These are phyloP conservation scores for Ceratobasidium papillatum DNA, from an alignment of 1,284 basidiomycete species.

Conservation along the genomic window DNA sequence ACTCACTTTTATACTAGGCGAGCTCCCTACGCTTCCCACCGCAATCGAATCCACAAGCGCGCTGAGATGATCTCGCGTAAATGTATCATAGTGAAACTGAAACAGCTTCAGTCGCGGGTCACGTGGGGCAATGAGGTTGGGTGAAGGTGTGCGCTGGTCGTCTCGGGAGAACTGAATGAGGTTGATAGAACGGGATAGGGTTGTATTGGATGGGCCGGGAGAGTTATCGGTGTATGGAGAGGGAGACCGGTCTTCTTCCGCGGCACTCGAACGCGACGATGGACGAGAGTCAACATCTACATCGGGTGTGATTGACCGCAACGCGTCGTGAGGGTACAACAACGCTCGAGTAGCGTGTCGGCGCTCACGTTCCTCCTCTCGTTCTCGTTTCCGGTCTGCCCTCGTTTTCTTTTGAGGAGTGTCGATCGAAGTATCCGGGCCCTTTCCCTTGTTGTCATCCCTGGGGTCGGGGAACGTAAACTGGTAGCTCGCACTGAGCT, in stretches of 20 bases:
- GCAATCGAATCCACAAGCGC: slow-evolving; percentile 91
- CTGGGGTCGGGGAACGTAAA: slow-evolving; percentile 73
- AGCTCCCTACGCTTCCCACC: slow-evolving; percentile 50
- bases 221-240: slow-evolving; percentile 8
- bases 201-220: background rate
- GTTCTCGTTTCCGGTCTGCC: slow-evolving; percentile 29
- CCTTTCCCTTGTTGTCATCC: background rate
- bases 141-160: slow-evolving; percentile 22
- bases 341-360: slow-evolving; percentile 21
- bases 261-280: slow-evolving; percentile 5
- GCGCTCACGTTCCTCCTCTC: slow-evolving; percentile 26
- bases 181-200: background rate
- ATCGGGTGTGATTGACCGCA: slow-evolving; percentile 28
- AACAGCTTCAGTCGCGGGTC: slow-evolving; percentile 85
- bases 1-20: slow-evolving; percentile 26
- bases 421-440: background rate
- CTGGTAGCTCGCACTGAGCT: slow-evolving; percentile 59
- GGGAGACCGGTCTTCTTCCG: background rate
- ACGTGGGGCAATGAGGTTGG: slow-evolving; percentile 53
- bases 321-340: slow-evolving; percentile 26
- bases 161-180: background rate
- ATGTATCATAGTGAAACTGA: slow-evolving; percentile 92
- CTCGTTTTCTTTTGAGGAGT: slow-evolving; percentile 1
- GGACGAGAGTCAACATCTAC: slow-evolving; percentile 9
- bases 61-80: slow-evolving; percentile 89